phyloP scores from a whole-genome alignment of 192 early-diverging fungal genomes.

The Coemansia biformis region DNA sequence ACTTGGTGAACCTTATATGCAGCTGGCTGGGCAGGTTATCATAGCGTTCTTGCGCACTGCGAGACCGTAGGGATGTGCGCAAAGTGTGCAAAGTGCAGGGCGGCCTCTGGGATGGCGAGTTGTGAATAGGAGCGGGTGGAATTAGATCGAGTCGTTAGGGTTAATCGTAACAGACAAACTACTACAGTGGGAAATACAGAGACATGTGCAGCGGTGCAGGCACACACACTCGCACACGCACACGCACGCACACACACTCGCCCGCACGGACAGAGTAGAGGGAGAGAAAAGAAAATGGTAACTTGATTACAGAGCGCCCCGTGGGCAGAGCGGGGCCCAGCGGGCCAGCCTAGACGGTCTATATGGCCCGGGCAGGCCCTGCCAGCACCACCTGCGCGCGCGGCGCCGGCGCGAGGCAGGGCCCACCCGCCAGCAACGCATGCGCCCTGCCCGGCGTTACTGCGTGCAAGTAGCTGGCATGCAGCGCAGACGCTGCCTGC shows the following conservation, averaged over 20 bases:
- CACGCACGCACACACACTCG: conserved; percentile 2
- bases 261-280: neutral
- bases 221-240: conserved; percentile 4
- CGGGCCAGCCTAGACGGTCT: conserved; percentile 3
- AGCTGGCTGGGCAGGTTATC: no score
- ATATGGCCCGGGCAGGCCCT: conserved; percentile 1
- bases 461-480: conserved; percentile 5
- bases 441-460: conserved; percentile 4
- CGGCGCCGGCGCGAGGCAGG: no score
- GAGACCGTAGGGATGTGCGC: neutral
- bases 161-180: conserved; percentile 1
- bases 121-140: no score
- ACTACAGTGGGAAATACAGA: conserved; percentile 4
- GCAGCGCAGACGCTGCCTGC: conserved; percentile 3
- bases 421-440: neutral
- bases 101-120: no score
- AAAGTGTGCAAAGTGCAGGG: no score
- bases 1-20: no score
- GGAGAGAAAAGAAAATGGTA: neutral
- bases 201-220: neutral
- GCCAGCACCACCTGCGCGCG: no score
- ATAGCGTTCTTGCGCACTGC: neutral
- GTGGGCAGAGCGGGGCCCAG: no score
- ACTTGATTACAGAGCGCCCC: neutral
- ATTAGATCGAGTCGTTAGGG: neutral